These are phyloP conservation scores for Baorangia bicolor DNA, from an alignment of 768 basidiomycete species.

Conservation along the genomic window DNA sequence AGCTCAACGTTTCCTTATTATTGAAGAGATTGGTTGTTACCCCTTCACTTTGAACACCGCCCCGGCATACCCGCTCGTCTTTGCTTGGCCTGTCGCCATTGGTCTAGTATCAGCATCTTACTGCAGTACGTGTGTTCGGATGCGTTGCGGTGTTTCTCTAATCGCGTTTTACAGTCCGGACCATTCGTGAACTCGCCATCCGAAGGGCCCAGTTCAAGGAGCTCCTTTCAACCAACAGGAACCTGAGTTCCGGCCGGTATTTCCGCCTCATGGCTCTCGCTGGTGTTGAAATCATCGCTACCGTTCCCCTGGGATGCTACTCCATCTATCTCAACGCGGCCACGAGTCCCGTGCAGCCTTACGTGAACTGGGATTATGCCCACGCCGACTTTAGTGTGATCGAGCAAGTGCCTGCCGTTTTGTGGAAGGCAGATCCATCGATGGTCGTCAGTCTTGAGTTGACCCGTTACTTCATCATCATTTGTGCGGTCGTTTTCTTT, in stretches of 20 bases:
- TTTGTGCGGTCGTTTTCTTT: constrained; percentile 63
- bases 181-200: constrained; percentile 32
- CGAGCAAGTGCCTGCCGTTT: constrained; percentile 36
- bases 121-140: constrained; percentile 32
- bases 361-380: constrained; percentile 46
- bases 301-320: constrained; percentile 36
- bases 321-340: constrained; percentile 34
- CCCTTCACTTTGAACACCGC: constrained; percentile 39
- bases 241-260: constrained; percentile 54
- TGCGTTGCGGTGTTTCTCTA: background rate
- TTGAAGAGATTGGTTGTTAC: constrained; percentile 49
- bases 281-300: constrained; percentile 42
- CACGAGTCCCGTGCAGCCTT: constrained; percentile 32
- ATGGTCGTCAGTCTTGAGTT: constrained; percentile 36
- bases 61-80: constrained; percentile 35
- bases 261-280: constrained; percentile 63
- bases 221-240: constrained; percentile 36
- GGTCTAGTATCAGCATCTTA: constrained; percentile 41
- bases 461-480: constrained; percentile 45
- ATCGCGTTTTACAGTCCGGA: constrained; percentile 21
- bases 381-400: constrained; percentile 45
- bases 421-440: constrained; percentile 38
- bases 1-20: constrained; percentile 49
- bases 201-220: constrained; percentile 37
- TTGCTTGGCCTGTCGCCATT: constrained; percentile 41